These are phyloP conservation scores for Clavaria fumosa DNA, from an alignment of 768 basidiomycete species.

Conservation along the genomic window DNA sequence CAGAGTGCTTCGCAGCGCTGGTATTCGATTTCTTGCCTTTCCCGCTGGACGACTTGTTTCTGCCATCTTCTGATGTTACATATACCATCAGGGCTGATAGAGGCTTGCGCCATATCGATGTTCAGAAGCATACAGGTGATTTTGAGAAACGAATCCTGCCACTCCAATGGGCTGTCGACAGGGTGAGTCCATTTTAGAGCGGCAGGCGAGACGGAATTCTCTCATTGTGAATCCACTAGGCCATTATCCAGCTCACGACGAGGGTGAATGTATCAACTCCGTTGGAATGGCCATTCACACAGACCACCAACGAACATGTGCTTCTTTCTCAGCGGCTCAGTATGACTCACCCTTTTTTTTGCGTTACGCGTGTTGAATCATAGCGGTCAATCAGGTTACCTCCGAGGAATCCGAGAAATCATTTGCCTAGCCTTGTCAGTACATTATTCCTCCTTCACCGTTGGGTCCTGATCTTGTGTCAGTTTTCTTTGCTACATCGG, in stretches of 20 bases:
- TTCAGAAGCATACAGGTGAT: slow-evolving; percentile 47
- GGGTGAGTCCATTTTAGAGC: slow-evolving; percentile 23
- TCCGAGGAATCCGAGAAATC: slow-evolving; percentile 43
- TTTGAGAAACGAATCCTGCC: slow-evolving; percentile 55
- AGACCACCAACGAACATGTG: slow-evolving; percentile 53
- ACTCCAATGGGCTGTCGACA: slow-evolving; percentile 64
- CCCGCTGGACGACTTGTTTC: slow-evolving; percentile 15
- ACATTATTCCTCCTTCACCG: neutral
- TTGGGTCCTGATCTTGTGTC: slow-evolving; percentile 1
- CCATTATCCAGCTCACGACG: slow-evolving; percentile 55
- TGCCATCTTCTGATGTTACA: slow-evolving; percentile 32
- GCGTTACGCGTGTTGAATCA: neutral
- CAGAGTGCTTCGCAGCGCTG: slow-evolving; percentile 56
- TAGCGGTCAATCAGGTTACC: slow-evolving; percentile 28
- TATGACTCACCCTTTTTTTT: slow-evolving; percentile 16
- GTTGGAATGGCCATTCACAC: slow-evolving; percentile 57
- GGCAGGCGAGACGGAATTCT: neutral
- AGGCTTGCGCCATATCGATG: slow-evolving; percentile 50
- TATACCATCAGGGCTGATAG: slow-evolving; percentile 60
- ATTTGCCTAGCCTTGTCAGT: slow-evolving; percentile 54
- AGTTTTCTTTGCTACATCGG: slow-evolving; percentile 62
- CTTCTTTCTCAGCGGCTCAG: slow-evolving; percentile 37
- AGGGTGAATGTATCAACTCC: slow-evolving; percentile 41
- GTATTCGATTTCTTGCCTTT: slow-evolving; percentile 43
- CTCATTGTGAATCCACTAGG: slow-evolving; percentile 24